A percentile compares a stretch with the other conserved stretches of the same genome.
Evolutionary conservation across 768 basidiomycete genomes (phyloP).

Genomic region (Tylopilus subfusipes): DNA sequence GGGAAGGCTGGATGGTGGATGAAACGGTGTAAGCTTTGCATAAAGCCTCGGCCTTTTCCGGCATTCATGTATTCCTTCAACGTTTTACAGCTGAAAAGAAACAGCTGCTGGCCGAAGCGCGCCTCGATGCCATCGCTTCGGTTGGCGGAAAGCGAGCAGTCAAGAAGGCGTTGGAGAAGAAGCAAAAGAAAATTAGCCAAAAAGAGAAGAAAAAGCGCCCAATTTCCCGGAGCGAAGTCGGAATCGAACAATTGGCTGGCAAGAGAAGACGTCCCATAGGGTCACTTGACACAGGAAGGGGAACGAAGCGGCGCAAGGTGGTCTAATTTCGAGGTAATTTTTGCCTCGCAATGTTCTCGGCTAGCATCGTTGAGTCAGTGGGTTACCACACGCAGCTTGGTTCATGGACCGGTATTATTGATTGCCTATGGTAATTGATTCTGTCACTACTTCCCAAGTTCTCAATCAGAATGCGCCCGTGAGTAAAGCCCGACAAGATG

Average conservation of each 20-base stretch:
- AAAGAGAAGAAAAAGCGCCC: constrained; percentile 89
- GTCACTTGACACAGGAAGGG: constrained; percentile 6
- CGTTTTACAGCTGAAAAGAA: constrained; percentile 66
- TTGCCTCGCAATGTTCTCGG: not conserved
- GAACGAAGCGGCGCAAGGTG: constrained; percentile 24
- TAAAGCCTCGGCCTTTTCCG: not conserved
- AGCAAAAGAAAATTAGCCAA: constrained; percentile 78
- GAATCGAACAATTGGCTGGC: constrained; percentile 5
- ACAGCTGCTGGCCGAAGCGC: constrained; percentile 65
- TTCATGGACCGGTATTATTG: constrained; percentile 23
- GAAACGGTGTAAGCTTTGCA: constrained; percentile 62
- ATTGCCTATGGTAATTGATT: constrained; percentile 28
- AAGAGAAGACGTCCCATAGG: constrained; percentile 17
- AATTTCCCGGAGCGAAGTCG: constrained; percentile 38
- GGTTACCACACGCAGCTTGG: not conserved
- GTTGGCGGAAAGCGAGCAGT: constrained; percentile 78
- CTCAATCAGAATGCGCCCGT: constrained; percentile 25
- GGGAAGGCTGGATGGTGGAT: constrained; percentile 86
- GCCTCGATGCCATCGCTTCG: constrained; percentile 74
- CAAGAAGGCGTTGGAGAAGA: constrained; percentile 86
- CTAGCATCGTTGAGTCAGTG: not conserved
- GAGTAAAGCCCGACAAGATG: constrained; percentile 26
- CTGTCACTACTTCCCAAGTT: constrained; percentile 26
- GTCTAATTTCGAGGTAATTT: constrained; percentile 1
- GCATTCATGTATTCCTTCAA: not conserved